Percentiles rank a stretch among this genome's conserved stretches.
These are phyloP conservation scores for Pelargonium myrrhifolium DNA, from an alignment of 441 rosid species.

Conservation along the genomic window DNA sequence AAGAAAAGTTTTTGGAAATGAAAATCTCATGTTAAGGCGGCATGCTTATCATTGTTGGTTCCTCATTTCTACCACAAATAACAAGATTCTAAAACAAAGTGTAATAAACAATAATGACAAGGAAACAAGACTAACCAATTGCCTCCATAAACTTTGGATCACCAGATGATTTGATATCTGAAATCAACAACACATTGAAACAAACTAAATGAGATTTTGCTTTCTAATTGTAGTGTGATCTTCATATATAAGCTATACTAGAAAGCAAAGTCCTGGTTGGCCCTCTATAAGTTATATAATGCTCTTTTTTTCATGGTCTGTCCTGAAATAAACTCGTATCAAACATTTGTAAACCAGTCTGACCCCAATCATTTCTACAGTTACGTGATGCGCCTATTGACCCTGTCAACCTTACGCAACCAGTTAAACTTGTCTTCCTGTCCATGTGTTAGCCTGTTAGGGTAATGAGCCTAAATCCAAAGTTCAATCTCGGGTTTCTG, in stretches of 20 bases:
- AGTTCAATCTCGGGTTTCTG: too few species aligned
- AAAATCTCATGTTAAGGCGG: background rate
- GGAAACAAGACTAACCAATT: constrained; percentile 54
- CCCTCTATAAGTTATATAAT: background rate
- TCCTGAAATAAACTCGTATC: background rate
- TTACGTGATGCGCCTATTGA: too few species aligned
- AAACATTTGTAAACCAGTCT: too few species aligned
- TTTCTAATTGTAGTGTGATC: too few species aligned
- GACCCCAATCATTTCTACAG: too few species aligned
- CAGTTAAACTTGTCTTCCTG: too few species aligned
- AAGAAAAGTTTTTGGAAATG: background rate
- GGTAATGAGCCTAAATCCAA: too few species aligned
- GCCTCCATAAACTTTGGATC: constrained; percentile 81
- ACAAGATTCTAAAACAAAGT: background rate
- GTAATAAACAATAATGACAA: background rate
- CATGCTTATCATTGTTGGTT: background rate
- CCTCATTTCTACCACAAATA: background rate
- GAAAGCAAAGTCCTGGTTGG: background rate
- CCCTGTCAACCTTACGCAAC: too few species aligned
- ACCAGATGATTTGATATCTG: constrained; percentile 77
- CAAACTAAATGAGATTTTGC: background rate
- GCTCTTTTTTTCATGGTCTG: background rate
- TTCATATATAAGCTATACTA: background rate
- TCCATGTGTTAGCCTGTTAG: too few species aligned
- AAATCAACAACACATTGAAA: constrained; percentile 21